Evolutionary conservation across 192 early-diverging fungal species (phyloP), one percentile per base, ranked within the genome.

Genomic region (Funneliformis mosseae): DNA sequence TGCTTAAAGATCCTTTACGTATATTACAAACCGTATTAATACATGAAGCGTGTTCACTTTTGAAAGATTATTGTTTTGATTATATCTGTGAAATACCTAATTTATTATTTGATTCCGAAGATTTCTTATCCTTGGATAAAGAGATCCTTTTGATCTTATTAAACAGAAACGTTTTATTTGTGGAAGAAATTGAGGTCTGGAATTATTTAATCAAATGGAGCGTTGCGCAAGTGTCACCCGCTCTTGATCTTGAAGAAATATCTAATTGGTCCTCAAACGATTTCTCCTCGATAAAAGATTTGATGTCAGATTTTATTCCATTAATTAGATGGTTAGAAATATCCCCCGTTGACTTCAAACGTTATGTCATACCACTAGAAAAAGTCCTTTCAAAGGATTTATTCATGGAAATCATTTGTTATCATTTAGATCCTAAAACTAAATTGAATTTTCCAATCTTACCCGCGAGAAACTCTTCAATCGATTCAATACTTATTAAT

Each of bases 151-250:
- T 43, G 27, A n/a, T 21, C 10, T 18, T 77, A 21, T 66, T 77
- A 27, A 11, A 43, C 14, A 27, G 76, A 21, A 61, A 77, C 3
- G 39, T 64, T 42, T 42, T 77, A n/a, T 18, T 25, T 10, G 66
- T 77, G 41, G 76, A 77, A n/a, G 76, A 77, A 45, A 77, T 77
- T 62, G 76, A 77, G 42, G 25, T 77, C 16, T 77, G 76, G 76
- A 50, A 59, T 10, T 64, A 63, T 25, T 25, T 77, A 42, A 61
- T 77, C 42, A 77, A 77, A 77, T 77, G 76, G 76, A 28, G 61
- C 25, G 9, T 77, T 27, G 61, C 76, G 25, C 76, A 77, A 45
- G 25, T 21, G 7, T 21, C 50, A 1, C 16, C 16, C 18, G 42
- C 3, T 55, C 18, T 18, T 25, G 42, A 39, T 55, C 18, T 55